Percentiles rank a stretch among this genome's conserved stretches.
Evolutionary conservation across 1,284 basidiomycete genomes (phyloP).

Genomic region (Fistulina hepatica): DNA sequence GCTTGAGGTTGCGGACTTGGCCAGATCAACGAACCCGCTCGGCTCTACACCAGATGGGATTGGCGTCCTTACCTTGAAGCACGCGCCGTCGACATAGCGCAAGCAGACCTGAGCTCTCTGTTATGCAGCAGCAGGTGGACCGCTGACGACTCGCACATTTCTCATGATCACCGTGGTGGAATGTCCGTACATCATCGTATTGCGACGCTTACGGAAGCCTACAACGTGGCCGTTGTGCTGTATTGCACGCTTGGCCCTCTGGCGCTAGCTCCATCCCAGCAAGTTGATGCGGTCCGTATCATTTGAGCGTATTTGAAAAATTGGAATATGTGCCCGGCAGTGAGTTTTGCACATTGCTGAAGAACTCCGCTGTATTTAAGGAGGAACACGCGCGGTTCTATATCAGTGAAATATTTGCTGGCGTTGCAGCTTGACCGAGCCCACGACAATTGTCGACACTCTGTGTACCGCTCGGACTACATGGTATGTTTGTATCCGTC

Average conservation of each 20-base stretch:
- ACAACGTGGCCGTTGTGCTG: constrained; percentile 53
- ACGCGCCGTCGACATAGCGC: constrained; percentile 62
- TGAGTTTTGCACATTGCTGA: too few relatives aligned
- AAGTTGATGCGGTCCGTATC: constrained; percentile 30
- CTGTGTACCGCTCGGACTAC: too few relatives aligned
- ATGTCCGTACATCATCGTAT: constrained; percentile 66
- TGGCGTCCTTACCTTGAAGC: constrained; percentile 62
- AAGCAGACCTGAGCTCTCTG: constrained; percentile 50
- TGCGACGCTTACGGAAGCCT: constrained; percentile 58
- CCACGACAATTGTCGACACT: too few relatives aligned
- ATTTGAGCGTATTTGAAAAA: too few relatives aligned
- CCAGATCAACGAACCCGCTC: constrained; percentile 10
- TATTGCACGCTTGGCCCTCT: constrained; percentile 61
- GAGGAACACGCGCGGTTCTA: too few relatives aligned
- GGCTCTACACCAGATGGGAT: constrained; percentile 59
- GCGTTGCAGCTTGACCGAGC: too few relatives aligned
- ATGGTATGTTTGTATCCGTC: too few relatives aligned
- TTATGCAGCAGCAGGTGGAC: background rate
- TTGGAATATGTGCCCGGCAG: too few relatives aligned
- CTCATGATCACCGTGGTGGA: constrained; percentile 57
- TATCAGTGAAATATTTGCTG: too few relatives aligned
- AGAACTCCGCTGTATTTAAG: too few relatives aligned
- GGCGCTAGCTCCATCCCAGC: constrained; percentile 61
- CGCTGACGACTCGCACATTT: constrained; percentile 28
- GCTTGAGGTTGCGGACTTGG: constrained; percentile 10